Base-by-base conservation (phyloP, 805 yeast species). In the Myxozyma neotropica region DNA sequence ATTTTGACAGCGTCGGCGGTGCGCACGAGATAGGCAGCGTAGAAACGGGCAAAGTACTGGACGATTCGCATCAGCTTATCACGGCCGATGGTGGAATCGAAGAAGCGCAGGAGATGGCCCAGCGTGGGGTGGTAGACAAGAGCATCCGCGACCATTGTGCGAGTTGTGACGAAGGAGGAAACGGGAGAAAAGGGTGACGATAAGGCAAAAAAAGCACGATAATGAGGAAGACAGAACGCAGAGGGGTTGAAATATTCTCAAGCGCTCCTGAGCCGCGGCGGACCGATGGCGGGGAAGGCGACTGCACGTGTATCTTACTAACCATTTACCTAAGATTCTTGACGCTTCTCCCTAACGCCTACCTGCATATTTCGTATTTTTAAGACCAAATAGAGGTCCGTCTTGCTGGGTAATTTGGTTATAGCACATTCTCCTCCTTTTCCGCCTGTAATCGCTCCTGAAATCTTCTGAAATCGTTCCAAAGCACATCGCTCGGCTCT, bases 51-150 rank as follows among this genome's bases (percentile, higher is more conserved):
- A 65, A 88, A 79, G 76, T 92, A 92, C 66, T 93, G 96, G 49
- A 89, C 80, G 55, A 87, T 75, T 67, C 97, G 85, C 69, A 88
- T 79, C 13, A 85, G 73, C 77, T 91, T 91, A 71, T 91, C 97
- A 67, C 96, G 81, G 59, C 93, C 93, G 42, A 85, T 82, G 17
- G 86, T 78, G 50, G 83, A 74, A 69, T 88, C 90, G 63, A 87
- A 76, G 70, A 85, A 86, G 68, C 77, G 81, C 72, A 87, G 76
- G 39, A 86, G 72, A 67, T 83, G 86, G 58, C 79, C 74, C 53
- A 87, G 72, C 1, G 88, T 78, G 15, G 96, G 96, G 75, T 88
- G 96, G 72, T 85, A 85, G 49, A 86, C 79, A 39, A 88, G 68
- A 4, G 87, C 77, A 71, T 88, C 90, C 62, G 78, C 83, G 64